phyloP scores from a whole-genome alignment of 2,329 filamentous ascomycete genomes.

The Aspergillus amoenus region DNA sequence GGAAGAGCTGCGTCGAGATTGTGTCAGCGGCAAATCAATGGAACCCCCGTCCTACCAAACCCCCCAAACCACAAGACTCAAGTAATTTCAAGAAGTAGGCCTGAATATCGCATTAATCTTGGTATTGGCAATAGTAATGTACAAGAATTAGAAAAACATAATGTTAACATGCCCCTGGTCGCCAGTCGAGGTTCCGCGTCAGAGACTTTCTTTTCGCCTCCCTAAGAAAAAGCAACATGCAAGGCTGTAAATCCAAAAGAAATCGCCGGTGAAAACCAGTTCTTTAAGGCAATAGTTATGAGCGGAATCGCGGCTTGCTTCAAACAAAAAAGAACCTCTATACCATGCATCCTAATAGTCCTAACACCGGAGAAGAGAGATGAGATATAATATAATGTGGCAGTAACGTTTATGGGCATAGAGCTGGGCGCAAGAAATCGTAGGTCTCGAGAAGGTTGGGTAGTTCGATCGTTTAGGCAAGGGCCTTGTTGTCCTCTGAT shows the following conservation, averaged over 20 bases:
- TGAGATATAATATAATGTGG: slow-evolving; percentile 33
- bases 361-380: slow-evolving; percentile 44
- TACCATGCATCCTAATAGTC: slow-evolving; percentile 36
- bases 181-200: slow-evolving; percentile 9
- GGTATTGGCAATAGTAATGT: slow-evolving; percentile 34
- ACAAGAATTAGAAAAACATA: slow-evolving; percentile 27
- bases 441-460: slow-evolving; percentile 12
- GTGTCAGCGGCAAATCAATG: slow-evolving; percentile 5
- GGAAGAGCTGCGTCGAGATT: background rate
- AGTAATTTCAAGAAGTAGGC: background rate
- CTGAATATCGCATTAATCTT: slow-evolving; percentile 29
- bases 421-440: slow-evolving; percentile 20
- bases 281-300: slow-evolving; percentile 25
- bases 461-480: slow-evolving; percentile 28
- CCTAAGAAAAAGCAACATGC: slow-evolving; percentile 16
- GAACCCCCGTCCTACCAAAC: background rate
- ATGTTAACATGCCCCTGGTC: slow-evolving; percentile 10
- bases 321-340: slow-evolving; percentile 30
- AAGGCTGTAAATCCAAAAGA: slow-evolving; percentile 26
- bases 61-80: background rate
- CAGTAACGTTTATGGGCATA: slow-evolving; percentile 18
- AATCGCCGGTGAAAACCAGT: slow-evolving; percentile 29
- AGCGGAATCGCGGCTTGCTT: slow-evolving; percentile 28
- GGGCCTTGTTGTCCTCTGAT: slow-evolving; percentile 34
- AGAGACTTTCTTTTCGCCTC: slow-evolving; percentile 20